phyloP scores from a whole-genome alignment of 1,284 basidiomycete species.

The Sanghuangporus baumii region DNA sequence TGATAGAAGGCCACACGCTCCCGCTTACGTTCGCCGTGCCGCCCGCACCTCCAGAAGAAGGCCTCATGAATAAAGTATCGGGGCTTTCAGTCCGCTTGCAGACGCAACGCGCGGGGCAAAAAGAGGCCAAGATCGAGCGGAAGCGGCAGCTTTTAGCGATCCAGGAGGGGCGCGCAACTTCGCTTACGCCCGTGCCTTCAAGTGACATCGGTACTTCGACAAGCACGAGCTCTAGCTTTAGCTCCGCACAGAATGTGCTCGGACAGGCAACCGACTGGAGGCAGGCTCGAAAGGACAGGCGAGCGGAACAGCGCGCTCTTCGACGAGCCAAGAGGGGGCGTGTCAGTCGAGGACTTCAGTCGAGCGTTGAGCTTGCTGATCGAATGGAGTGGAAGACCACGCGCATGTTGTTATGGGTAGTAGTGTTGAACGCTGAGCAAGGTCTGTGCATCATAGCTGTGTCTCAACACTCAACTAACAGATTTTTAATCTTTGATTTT shows the following conservation, averaged over 20 bases:
- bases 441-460: not conserved
- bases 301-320: not conserved
- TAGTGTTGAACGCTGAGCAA: not conserved
- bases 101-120: not conserved
- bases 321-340: not conserved
- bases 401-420: not conserved
- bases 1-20: not conserved
- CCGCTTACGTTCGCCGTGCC: not conserved
- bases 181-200: not conserved
- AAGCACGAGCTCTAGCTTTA: not conserved
- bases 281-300: not conserved
- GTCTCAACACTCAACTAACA: no score
- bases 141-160: not conserved
- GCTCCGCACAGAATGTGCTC: not conserved
- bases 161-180: not conserved
- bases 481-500: not conserved
- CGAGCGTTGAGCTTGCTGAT: constrained; percentile 1
- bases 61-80: not conserved
- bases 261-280: not conserved
- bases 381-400: not conserved
- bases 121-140: not conserved
- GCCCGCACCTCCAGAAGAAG: not conserved
- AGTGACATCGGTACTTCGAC: not conserved
- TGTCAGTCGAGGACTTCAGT: not conserved
- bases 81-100: not conserved